Evolutionary conservation across 2,329 filamentous ascomycete genomes (phyloP).

Genomic region (Aspergillus novofumigatus): DNA sequence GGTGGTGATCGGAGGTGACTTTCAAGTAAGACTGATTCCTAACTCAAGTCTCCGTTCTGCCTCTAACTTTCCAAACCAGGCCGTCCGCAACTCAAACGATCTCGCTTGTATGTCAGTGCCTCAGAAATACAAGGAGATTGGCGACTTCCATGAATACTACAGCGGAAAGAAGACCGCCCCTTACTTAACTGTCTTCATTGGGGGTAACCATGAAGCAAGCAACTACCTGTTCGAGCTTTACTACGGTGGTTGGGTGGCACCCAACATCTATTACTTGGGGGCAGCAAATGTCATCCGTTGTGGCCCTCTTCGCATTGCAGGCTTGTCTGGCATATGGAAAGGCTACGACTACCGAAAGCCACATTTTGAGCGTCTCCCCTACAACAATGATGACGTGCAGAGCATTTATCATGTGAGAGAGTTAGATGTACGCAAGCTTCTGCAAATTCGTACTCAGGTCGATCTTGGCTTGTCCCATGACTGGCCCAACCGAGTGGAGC

Average conservation of each 20-base stretch:
- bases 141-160: slow-evolving; percentile 95
- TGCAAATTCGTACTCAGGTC: slow-evolving; percentile 79
- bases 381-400: slow-evolving; percentile 69
- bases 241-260: slow-evolving; percentile 95
- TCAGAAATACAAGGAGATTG: slow-evolving; percentile 77
- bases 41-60: slow-evolving; percentile 1
- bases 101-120: slow-evolving; percentile 87
- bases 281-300: slow-evolving; percentile 83
- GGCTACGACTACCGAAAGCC: slow-evolving; percentile 78
- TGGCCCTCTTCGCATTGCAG: slow-evolving; percentile 81
- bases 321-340: slow-evolving; percentile 93
- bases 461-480: slow-evolving; percentile 93
- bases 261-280: slow-evolving; percentile 95
- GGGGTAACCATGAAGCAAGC: slow-evolving; percentile 91
- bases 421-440: slow-evolving; percentile 82
- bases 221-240: slow-evolving; percentile 88
- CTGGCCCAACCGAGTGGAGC: slow-evolving; percentile 84
- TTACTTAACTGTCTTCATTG: slow-evolving; percentile 87
- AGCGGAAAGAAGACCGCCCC: slow-evolving; percentile 72
- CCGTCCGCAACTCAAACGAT: slow-evolving; percentile 83
- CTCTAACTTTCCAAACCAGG: slow-evolving; percentile 44
- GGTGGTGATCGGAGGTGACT: slow-evolving; percentile 93
- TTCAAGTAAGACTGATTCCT: slow-evolving; percentile 58
- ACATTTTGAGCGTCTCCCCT: slow-evolving; percentile 83
- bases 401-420: slow-evolving; percentile 88